Conservation (phyloP, 192 early-diverging fungal species). For the Nowakowskiella sp. region DNA sequence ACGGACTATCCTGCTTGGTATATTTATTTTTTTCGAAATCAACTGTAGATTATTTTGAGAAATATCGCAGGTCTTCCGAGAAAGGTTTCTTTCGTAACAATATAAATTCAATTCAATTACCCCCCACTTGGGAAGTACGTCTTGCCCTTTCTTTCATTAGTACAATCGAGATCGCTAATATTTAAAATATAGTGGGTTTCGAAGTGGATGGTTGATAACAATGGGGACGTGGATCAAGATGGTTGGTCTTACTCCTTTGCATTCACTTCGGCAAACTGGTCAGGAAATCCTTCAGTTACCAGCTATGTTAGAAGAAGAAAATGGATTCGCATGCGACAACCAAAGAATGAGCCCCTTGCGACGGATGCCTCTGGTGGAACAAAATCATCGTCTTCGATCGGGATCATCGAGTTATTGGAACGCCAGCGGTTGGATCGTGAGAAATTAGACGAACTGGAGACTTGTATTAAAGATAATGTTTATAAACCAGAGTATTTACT, state of each 20-base stretch:
- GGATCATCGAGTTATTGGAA: too few relatives aligned
- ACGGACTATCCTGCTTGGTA: neutral
- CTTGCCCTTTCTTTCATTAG: too few relatives aligned
- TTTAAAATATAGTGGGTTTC: conserved; percentile 5
- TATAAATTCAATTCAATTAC: conserved; percentile 12
- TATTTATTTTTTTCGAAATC: too few relatives aligned
- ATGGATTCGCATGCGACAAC: conserved; percentile 2
- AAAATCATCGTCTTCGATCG: too few relatives aligned
- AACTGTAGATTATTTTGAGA: too few relatives aligned
- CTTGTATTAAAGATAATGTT: too few relatives aligned
- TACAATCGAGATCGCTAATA: too few relatives aligned
- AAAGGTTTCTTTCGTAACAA: neutral
- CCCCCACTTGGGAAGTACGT: conserved; percentile 14
- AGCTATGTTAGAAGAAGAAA: conserved; percentile 7
- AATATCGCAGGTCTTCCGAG: too few relatives aligned
- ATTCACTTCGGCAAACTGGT: conserved; percentile 7
- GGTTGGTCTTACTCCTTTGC: conserved; percentile 6
- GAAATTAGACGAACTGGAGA: conserved; percentile 8
- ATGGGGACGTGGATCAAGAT: conserved; percentile 8
- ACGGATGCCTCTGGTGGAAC: too few relatives aligned
- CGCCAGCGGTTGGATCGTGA: conserved; percentile 15
- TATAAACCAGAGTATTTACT: too few relatives aligned
- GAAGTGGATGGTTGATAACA: conserved; percentile 11
- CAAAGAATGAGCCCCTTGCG: too few relatives aligned
- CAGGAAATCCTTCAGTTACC: neutral